A percentile compares a stretch with the other conserved stretches of the same genome.
These are phyloP conservation scores for Lomentospora prolificans DNA, from an alignment of 2,329 filamentous ascomycete species.

Conservation along the genomic window DNA sequence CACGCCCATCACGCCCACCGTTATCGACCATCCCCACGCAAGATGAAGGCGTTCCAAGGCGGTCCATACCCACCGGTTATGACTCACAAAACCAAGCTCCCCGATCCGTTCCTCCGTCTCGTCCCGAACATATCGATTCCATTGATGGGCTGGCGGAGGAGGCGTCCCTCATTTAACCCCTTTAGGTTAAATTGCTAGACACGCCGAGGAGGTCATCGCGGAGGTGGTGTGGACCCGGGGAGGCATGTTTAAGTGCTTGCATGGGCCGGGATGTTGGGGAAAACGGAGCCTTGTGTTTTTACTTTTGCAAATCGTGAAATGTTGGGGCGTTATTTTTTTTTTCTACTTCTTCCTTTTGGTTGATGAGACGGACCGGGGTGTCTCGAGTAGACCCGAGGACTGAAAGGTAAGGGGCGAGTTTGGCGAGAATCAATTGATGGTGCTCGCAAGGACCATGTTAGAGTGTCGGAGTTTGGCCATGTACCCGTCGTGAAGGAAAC, in stretches of 20 bases:
- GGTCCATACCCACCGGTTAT: neutral
- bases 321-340: neutral
- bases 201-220: neutral
- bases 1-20: neutral
- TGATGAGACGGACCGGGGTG: neutral
- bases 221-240: conserved; percentile 2
- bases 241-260: neutral
- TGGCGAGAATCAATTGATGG: neutral
- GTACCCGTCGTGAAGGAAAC: neutral
- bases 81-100: neutral
- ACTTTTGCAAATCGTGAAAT: neutral
- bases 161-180: neutral
- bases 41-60: neutral
- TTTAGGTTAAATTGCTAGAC: neutral
- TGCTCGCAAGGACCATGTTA: neutral
- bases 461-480: neutral
- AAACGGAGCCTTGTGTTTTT: neutral
- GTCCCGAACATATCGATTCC: no score
- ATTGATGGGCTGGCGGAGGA: no score
- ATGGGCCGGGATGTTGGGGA: neutral
- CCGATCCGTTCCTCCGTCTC: neutral
- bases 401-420: neutral
- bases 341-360: neutral
- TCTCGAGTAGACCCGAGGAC: neutral
- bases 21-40: neutral